Percentiles rank a stretch among this genome's conserved stretches.
phyloP scores from a whole-genome alignment of 2,329 filamentous ascomycete genomes.

The Raffaelea deltoideospora region DNA sequence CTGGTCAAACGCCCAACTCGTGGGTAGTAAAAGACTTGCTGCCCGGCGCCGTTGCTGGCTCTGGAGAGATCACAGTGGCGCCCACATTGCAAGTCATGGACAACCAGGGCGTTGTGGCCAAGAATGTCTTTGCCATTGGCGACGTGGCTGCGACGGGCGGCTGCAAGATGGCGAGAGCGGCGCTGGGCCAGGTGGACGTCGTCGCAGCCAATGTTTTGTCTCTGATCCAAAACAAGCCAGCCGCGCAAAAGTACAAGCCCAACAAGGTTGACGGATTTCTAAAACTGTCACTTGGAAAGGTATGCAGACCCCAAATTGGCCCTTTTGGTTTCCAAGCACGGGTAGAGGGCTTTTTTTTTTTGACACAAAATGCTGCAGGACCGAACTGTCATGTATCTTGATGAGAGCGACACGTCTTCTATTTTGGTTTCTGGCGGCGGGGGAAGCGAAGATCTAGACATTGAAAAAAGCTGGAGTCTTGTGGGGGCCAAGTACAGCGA shows the following conservation, averaged over 20 bases:
- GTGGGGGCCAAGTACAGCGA: constrained; percentile 5
- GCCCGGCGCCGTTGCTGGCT: constrained; percentile 26
- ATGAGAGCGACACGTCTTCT: neutral
- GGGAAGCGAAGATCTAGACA: constrained; percentile 2
- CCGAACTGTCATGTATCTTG: constrained; percentile 5
- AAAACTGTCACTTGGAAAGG: constrained; percentile 7
- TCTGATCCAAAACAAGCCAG: neutral
- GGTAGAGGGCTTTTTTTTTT: too few species aligned
- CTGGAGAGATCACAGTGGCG: constrained; percentile 36
- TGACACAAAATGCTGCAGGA: neutral
- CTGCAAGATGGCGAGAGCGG: constrained; percentile 38
- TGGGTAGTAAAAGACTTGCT: constrained; percentile 27
- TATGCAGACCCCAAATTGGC: neutral
- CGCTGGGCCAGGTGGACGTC: constrained; percentile 34
- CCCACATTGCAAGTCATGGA: constrained; percentile 41
- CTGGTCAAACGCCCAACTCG: constrained; percentile 43
- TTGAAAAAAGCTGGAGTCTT: neutral
- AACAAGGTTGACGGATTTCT: constrained; percentile 1
- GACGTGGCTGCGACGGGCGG: constrained; percentile 42
- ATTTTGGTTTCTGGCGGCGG: constrained; percentile 3
- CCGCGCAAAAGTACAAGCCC: constrained; percentile 1
- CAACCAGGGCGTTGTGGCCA: constrained; percentile 10
- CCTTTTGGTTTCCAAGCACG: neutral
- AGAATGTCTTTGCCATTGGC: constrained; percentile 46
- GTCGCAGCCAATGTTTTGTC: constrained; percentile 35